Base-by-base conservation (phyloP, 1,284 basidiomycete genomes). In the Microbotryum scabiosae region DNA sequence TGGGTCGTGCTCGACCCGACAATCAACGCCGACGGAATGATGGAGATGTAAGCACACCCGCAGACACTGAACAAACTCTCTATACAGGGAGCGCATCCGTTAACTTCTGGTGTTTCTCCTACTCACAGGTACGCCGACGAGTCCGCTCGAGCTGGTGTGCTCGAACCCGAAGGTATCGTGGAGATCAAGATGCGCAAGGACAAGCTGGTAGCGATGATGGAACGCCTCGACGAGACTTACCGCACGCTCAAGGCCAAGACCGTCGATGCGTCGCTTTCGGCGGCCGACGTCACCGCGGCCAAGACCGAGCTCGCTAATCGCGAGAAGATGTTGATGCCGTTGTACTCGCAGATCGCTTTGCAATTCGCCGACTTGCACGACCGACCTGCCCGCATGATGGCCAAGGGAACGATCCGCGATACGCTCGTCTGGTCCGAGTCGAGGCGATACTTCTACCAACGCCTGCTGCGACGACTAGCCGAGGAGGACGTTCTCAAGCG, bases 1-100 rank as follows among this genome's bases (percentile, higher is more conserved):
- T 99, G 94, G 93, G 96, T 98, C 69, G 96, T 99, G 6, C 83
- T 99, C 60, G 96, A 98, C 77, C 92, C 94, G 30, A 90, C 90
- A 25, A 98, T 99, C 79, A 78, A 79, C 75, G 92, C 94, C 76
- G 82, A 88, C 5, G 87, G 91, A 73, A 88, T 96, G 78, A 98
- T 99, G 91, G 88, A 97, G 79, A 97, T 97, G 92, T 96, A 90
- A 75, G 74, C 36, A 41, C 36, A 28, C 25, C 8, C 26, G 9
- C 26, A n/a, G 32, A 41, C 5, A 41, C 12, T 12, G 12, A 9
- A 41, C 12, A 41, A 41, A 12, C 2, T 12, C 10, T 41, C 14
- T 16, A 5, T 41, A 16, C 12, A 41, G 3, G 36, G 36, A 16
- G 9, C 10, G 1, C 36, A 7, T 14, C 47, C 14, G 51, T 41